Conservation (phyloP, 1,284 basidiomycete species). For the Tilletia horrida region DNA sequence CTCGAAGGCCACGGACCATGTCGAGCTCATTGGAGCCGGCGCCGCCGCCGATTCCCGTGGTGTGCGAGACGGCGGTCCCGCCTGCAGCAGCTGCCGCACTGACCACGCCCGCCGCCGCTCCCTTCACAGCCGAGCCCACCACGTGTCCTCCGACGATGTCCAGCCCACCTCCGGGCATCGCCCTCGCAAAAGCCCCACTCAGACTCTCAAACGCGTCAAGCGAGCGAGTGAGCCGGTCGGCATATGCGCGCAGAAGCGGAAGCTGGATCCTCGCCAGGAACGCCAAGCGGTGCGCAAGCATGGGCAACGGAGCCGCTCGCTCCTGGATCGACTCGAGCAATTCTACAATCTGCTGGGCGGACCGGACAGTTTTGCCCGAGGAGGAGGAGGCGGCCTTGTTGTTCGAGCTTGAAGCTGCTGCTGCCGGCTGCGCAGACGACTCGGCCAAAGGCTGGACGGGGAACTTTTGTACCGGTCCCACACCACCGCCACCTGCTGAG, state of each 20-base stretch:
- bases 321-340: constrained; percentile 60
- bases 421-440: neutral
- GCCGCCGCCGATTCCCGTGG: constrained; percentile 5
- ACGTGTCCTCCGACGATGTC: too few relatives aligned
- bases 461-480: constrained; percentile 1
- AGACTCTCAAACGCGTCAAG: constrained; percentile 89
- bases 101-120: neutral
- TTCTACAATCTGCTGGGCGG: constrained; percentile 32
- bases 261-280: constrained; percentile 83
- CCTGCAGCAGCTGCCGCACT: neutral
- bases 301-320: constrained; percentile 81
- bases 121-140: neutral
- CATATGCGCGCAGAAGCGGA: constrained; percentile 75
- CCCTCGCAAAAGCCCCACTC: constrained; percentile 78
- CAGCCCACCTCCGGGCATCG: constrained; percentile 71
- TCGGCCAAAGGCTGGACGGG: neutral
- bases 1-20: constrained; percentile 48
- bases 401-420: neutral
- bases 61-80: neutral
- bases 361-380: constrained; percentile 35
- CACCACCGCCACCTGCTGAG: neutral
- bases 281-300: constrained; percentile 70
- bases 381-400: neutral
- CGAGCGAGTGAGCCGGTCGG: constrained; percentile 72
- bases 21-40: constrained; percentile 31